These are phyloP conservation scores for Pythium oligandrum DNA, from an alignment of 352 stramenopile genomes.

Conservation along the genomic window DNA sequence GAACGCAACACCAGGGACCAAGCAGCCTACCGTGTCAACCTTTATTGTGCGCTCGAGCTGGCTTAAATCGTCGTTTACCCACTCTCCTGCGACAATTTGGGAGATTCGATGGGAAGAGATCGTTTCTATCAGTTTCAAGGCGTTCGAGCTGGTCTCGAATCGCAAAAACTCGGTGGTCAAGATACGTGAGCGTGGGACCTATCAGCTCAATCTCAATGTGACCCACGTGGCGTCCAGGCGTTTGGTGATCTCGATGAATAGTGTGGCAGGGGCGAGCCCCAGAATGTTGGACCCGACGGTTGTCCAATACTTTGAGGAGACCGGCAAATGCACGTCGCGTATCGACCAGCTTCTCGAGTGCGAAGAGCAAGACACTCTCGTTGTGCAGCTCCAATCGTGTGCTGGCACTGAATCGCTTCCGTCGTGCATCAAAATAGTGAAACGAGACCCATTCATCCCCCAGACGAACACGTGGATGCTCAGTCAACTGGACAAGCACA, in stretches of 20 bases:
- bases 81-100: no score
- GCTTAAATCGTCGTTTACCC: no score
- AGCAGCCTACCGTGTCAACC: no score
- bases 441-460: no score
- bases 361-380: slow-evolving; percentile 3
- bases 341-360: slow-evolving; percentile 2
- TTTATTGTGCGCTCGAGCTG: no score
- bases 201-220: slow-evolving; percentile 41
- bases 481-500: no score
- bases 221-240: slow-evolving; percentile 25
- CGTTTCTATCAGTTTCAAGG: neutral
- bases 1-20: no score
- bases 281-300: neutral
- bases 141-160: neutral
- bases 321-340: slow-evolving; percentile 3
- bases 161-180: neutral
- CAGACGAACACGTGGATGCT: no score
- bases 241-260: slow-evolving; percentile 16
- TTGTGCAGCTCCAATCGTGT: slow-evolving; percentile 1
- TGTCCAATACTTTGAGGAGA: neutral
- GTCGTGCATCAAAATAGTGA: no score
- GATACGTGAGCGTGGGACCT: slow-evolving; percentile 17
- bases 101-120: slow-evolving; percentile 2
- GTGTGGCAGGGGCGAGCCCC: neutral
- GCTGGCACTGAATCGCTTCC: no score